Conservation (phyloP, 441 rosid species). For the Syzygium malaccense region DNA sequence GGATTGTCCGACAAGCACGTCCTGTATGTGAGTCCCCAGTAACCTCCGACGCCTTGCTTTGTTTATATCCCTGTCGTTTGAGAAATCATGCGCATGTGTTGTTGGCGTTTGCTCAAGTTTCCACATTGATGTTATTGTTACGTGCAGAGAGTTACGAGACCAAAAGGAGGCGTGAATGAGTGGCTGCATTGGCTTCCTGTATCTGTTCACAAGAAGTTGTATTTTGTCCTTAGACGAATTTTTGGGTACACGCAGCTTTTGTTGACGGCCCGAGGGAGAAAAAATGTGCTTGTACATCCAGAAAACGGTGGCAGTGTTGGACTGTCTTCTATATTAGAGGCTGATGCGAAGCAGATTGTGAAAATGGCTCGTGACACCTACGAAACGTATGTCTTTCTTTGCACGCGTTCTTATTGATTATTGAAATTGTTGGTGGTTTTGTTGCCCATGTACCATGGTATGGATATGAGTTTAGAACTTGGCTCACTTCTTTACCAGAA, state of each 20-base stretch:
- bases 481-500: not conserved
- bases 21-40: constrained; percentile 52
- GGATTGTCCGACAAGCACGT: constrained; percentile 60
- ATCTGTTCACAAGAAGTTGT: constrained; percentile 61
- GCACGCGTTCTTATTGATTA: not conserved
- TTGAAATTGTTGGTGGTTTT: not conserved
- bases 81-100: not conserved
- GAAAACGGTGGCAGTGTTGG: constrained; percentile 59
- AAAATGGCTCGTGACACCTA: constrained; percentile 60
- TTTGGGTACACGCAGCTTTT: constrained; percentile 41
- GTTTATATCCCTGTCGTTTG: not conserved
- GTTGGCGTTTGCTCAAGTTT: constrained; percentile 7
- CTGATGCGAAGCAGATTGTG: constrained; percentile 71
- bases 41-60: not conserved
- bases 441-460: not conserved
- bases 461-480: not conserved
- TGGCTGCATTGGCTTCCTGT: constrained; percentile 95
- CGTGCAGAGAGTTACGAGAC: constrained; percentile 79
- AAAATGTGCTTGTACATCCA: constrained; percentile 15
- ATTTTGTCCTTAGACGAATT: constrained; percentile 40
- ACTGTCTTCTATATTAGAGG: constrained; percentile 62
- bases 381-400: constrained; percentile 50
- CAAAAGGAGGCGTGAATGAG: constrained; percentile 84
- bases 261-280: constrained; percentile 26
- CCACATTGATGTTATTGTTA: not conserved